Base-by-base conservation (phyloP, 176 grass and related monocot genomes). In the Leersia perrieri region DNA sequence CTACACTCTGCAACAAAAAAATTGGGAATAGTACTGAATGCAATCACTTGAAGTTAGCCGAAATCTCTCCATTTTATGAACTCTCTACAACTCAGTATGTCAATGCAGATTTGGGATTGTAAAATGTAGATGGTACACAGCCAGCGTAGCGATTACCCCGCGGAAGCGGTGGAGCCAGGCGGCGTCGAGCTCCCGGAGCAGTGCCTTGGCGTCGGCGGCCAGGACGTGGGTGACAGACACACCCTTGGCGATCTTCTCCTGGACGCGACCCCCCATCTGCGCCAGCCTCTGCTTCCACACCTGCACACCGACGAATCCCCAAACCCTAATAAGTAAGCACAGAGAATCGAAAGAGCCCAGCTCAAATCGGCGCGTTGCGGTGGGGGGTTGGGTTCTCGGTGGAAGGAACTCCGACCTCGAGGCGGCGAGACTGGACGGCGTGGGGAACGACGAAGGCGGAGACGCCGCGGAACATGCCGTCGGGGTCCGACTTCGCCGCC, bases 271-370 rank as follows among this genome's bases (percentile, higher is more conserved):
- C 45, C 96, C 92, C 90, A 95, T 98, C 85, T 93, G 90, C 77
- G 83, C 74, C 78, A 98, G 81, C 74, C 88, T 95, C 78, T 91
- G 86, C 84, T 89, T 93, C 96, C 96, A 98, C 75, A 95, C 88
- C 95, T 94, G 80, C 44, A 65, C 28, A 65, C 28, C 65, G 1
- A 49, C 32, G 67, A 35, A 81, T 13, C 11, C 67, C 60, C 12
- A 3, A 75, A 65, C 23, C 25, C 29, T 60, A n/a, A n/a, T n/a
- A n/a, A n/a, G n/a, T 72, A 41, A 68, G 63, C 34, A 63, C 36
- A 15, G 7, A 26, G 29, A 66, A 36, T 5, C 36, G 61, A n/a
- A n/a, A n/a, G n/a, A n/a, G n/a, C n/a, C n/a, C n/a, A n/a, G n/a
- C n/a, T n/a, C n/a, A n/a, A n/a, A n/a, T n/a, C n/a, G n/a, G n/a